Evolutionary conservation across 2,329 filamentous ascomycete genomes (phyloP).

Genomic region (Fusarium euwallaceae): DNA sequence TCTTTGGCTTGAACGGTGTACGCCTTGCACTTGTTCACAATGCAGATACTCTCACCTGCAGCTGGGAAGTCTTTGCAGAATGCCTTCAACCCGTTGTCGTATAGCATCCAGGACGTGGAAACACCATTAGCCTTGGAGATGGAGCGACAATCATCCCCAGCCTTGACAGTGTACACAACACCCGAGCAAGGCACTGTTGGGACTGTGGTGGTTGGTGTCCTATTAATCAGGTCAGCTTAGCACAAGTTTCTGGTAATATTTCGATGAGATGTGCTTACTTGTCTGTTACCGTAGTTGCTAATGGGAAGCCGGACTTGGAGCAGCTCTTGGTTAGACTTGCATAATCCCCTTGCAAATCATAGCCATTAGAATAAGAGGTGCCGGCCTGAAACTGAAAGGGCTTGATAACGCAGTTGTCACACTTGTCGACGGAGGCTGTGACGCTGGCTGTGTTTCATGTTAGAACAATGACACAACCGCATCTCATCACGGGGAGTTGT

Average conservation of each 20-base stretch:
- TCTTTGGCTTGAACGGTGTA: conserved; percentile 11
- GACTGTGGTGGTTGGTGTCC: not conserved
- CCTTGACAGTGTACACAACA: conserved; percentile 9
- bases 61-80: conserved; percentile 6
- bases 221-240: not conserved
- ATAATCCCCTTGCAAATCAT: not conserved
- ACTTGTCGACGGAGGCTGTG: conserved; percentile 2
- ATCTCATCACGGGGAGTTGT: not conserved
- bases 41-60: not conserved
- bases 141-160: conserved; percentile 11
- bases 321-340: not conserved
- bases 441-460: not conserved
- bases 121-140: conserved; percentile 15
- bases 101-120: conserved; percentile 19
- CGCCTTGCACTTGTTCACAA: conserved; percentile 13
- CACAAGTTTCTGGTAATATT: not conserved
- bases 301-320: conserved; percentile 3
- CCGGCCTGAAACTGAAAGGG: conserved; percentile 4
- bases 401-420: conserved; percentile 8
- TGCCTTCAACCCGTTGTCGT: conserved; percentile 14
- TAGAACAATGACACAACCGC: not conserved
- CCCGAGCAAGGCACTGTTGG: not conserved
- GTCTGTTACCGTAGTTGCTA: conserved; percentile 6
- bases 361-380: conserved; percentile 7
- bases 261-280: not conserved